Conservation (phyloP, 495 filamentous ascomycete species). For the Penicillium simplicissimum region DNA sequence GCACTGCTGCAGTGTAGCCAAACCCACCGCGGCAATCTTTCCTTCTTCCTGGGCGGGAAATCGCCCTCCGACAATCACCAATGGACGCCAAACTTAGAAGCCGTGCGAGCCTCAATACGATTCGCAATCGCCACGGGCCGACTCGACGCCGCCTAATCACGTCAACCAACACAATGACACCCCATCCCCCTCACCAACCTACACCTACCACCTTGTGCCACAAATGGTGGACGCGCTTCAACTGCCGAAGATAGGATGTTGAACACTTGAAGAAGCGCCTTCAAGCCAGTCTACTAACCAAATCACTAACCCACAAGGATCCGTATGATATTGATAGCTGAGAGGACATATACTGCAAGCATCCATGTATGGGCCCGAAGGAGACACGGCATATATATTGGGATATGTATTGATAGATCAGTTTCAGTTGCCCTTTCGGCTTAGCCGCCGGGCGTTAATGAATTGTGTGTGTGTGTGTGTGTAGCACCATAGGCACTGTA, state of each 20-base stretch:
- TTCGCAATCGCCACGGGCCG: conserved; percentile 5
- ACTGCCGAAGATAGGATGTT: too few relatives aligned
- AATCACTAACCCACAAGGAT: too few relatives aligned
- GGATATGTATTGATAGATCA: conserved; percentile 18
- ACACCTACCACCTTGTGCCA: conserved; percentile 18
- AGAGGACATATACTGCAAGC: conserved; percentile 27
- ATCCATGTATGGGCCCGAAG: conserved; percentile 25
- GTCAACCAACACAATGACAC: conserved; percentile 1
- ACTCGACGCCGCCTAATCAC: conserved; percentile 4
- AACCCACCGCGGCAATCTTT: conserved; percentile 35
- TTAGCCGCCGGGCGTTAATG: conserved; percentile 8
- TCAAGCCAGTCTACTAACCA: too few relatives aligned
- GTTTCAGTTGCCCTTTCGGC: conserved; percentile 31
- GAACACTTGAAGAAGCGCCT: too few relatives aligned
- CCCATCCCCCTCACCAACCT: conserved; percentile 3
- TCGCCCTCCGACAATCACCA: conserved; percentile 29
- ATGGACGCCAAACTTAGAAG: conserved; percentile 31
- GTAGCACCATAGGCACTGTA: too few relatives aligned
- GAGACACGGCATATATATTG: conserved; percentile 14
- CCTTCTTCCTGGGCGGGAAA: conserved; percentile 35
- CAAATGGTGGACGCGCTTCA: too few relatives aligned
- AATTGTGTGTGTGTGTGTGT: conserved; percentile 18
- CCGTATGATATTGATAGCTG: conserved; percentile 21
- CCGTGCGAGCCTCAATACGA: conserved; percentile 2
- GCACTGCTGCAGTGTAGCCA: too few relatives aligned